Evolutionary conservation across 352 stramenopile genomes (phyloP), one percentile per base, ranked within the genome.

Genomic region (Globisporangium abappressorium): DNA sequence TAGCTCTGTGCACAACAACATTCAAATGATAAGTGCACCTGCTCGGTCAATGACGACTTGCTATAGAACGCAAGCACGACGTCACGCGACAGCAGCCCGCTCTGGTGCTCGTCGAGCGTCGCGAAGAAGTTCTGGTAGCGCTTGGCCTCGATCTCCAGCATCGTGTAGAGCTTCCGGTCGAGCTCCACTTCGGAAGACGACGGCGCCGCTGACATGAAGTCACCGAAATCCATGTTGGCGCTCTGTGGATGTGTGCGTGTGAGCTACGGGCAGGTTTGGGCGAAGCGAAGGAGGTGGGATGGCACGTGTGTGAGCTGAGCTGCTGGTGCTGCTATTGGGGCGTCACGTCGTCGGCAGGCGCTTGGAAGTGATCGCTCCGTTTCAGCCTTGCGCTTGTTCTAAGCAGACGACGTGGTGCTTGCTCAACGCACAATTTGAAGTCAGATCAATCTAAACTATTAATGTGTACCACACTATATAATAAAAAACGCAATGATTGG

Each of bases 41-140:
- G 68, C 30, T 81, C 75, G n/a, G 69, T 73, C 28, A 89, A 75
- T 63, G 72, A 72, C 38, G 81, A 90, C 70, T 88, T 87, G 72
- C 68, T 59, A 70, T 82, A 92, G 63, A 92, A 92, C 38, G 61
- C 69, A n/a, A 85, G 55, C 12, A 72, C 83, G 4, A 66, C 69
- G 38, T 73, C 72, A 1, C 73, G 73, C 46, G 70, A 36, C n/a
- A 74, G 55, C n/a, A 60, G 49, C 11, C 68, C 57, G 8, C 60
- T 61, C 36, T 66, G 62, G 5, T 46, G 53, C 65, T 72, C 57
- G 41, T 81, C 71, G 14, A 92, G 75, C 54, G 84, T 79, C 38
- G 70, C 59, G 68, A 89, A 92, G 75, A 92, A 92, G 28, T 68
- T 72, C 51, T 74, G 66, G 68, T 92, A 92, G 46, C 83, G 81